Base-by-base conservation (phyloP, 768 basidiomycete species). In the Rickenella mellea region DNA sequence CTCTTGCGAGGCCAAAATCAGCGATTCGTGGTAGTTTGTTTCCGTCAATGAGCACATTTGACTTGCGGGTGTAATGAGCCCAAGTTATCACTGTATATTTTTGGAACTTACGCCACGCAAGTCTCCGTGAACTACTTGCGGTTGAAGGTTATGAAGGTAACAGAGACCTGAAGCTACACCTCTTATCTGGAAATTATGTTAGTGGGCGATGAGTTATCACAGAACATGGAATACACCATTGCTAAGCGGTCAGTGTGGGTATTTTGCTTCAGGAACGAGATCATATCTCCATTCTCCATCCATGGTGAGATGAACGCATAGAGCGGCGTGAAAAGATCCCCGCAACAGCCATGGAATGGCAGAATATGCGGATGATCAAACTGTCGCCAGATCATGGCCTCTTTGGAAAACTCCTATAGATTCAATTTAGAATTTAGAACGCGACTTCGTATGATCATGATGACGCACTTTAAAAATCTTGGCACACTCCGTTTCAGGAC, bases 1-100 rank as follows among this genome's bases (percentile, higher is more conserved):
- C 75, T 55, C 69, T 67, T 9, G 75, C 71, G 36, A 78, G 63
- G 22, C 76, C 74, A 50, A 78, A 78, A 48, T 78, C 76, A 7
- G 76, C 67, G 12, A 78, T 57, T 11, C 76, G 60, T 22, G 76
- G 74, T 15, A 63, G 55, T 0, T 74, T 74, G 29, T 48, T 33
- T 5, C 53, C 51, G 48, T 69, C 55, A 19, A 78, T 67, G 15
- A 72, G 60, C n/a, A 78, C 64, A 46, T 73, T 78, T 27, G 62
- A 62, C 75, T 78, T 37, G 6, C 32, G 22, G 24, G 12, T 7
- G 25, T 33, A 41, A 37, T 41, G 8, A 36, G 10, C 12, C 7
- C 3, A 15, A 11, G 19, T 19, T 3, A 17, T 22, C 3, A 36
- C 19, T 3, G 2, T 36, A 14, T 36, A 2, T 2, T 3, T 3